Conservation (phyloP, 345 rosid genomes). For the Microcos paniculata region DNA sequence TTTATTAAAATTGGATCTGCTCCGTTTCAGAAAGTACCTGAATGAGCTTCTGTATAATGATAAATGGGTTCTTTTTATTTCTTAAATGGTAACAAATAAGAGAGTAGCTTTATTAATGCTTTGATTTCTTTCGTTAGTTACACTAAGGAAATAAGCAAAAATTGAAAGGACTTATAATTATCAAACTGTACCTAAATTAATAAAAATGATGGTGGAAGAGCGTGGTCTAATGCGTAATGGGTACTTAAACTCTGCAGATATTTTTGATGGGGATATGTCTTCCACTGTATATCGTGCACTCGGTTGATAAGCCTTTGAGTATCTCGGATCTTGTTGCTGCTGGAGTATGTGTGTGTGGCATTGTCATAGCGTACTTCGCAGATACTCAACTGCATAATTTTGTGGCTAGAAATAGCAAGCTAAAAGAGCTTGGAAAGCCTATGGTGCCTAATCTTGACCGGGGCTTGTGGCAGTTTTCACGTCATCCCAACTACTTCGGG, state of each 20-base stretch:
- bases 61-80: not conserved
- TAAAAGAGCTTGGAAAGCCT: constrained; percentile 77
- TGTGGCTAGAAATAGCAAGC: constrained; percentile 57
- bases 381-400: constrained; percentile 85
- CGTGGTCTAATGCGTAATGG: not conserved
- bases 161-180: not conserved
- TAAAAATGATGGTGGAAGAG: not conserved
- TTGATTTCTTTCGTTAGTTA: not conserved
- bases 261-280: constrained; percentile 79
- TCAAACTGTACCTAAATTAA: not conserved
- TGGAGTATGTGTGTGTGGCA: constrained; percentile 59
- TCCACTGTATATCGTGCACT: constrained; percentile 65
- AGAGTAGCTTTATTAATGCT: not conserved
- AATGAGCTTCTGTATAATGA: constrained; percentile 17
- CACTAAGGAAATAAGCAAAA: not conserved
- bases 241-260: constrained; percentile 45
- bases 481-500: constrained; percentile 97
- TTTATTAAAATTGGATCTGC: not conserved
- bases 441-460: constrained; percentile 62
- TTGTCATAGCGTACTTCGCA: constrained; percentile 68
- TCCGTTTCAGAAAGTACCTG: constrained; percentile 44
- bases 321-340: constrained; percentile 64
- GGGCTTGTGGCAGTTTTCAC: constrained; percentile 78
- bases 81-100: too few species aligned
- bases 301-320: constrained; percentile 59